Evolutionary conservation across 495 filamentous ascomycete genomes (phyloP).

Genomic region (Pyrenopolyporus hunteri): DNA sequence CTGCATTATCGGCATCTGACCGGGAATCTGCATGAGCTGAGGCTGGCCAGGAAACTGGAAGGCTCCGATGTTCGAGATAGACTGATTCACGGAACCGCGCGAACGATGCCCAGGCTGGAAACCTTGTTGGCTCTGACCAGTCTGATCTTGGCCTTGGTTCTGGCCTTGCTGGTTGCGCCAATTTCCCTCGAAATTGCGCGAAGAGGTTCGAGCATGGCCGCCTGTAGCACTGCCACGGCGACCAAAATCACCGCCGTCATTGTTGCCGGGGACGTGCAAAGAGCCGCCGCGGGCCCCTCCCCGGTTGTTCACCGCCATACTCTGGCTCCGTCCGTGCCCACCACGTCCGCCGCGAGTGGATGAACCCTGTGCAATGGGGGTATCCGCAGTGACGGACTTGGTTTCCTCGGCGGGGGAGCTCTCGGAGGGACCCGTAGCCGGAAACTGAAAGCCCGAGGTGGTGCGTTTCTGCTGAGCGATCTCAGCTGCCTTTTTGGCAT

Average conservation of each 20-base stretch:
- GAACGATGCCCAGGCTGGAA: conserved; percentile 94
- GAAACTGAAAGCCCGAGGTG: conserved; percentile 93
- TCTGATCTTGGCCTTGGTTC: conserved; percentile 60
- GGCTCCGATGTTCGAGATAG: conserved; percentile 79
- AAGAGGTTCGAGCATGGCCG: conserved; percentile 75
- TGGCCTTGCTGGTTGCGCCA: conserved; percentile 87
- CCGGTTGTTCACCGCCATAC: conserved; percentile 63
- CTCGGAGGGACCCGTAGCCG: conserved; percentile 70
- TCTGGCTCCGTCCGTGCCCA: conserved; percentile 66
- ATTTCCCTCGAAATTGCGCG: conserved; percentile 95
- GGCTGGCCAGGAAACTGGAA: conserved; percentile 95
- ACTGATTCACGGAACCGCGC: conserved; percentile 84
- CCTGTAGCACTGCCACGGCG: conserved; percentile 71
- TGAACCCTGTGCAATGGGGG: conserved; percentile 55
- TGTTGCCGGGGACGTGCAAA: conserved; percentile 35
- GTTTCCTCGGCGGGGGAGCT: conserved; percentile 57
- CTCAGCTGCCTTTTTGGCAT: conserved; percentile 97
- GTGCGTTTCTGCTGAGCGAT: conserved; percentile 95
- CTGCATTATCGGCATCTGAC: conserved; percentile 76
- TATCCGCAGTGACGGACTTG: conserved; percentile 51
- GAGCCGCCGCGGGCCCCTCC: conserved; percentile 53
- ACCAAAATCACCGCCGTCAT: conserved; percentile 63
- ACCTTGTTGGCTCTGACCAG: conserved; percentile 68
- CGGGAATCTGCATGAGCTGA: conserved; percentile 84
- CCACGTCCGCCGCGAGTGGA: conserved; percentile 56